Conservation (phyloP, 2,329 filamentous ascomycete genomes). For the Penicillium thymicola region DNA sequence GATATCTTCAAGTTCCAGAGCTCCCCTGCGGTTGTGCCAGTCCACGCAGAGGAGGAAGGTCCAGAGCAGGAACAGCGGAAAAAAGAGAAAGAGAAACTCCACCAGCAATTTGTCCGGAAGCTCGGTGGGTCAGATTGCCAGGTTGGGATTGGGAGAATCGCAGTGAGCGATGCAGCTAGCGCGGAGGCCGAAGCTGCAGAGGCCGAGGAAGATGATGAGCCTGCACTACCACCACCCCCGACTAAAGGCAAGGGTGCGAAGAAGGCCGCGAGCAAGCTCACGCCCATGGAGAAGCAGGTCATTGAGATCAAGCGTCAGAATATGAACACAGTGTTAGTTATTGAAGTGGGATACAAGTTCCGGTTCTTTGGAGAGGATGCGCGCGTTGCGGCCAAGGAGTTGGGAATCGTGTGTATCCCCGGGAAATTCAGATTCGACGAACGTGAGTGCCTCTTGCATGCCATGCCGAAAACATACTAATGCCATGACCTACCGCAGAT, state of each 20-base stretch:
- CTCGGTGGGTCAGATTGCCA: slow-evolving; percentile 83
- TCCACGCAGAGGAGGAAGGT: slow-evolving; percentile 32
- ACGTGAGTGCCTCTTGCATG: slow-evolving; percentile 49
- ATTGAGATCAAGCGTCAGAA: slow-evolving; percentile 91
- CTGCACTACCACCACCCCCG: slow-evolving; percentile 39
- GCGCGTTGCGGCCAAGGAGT: slow-evolving; percentile 77
- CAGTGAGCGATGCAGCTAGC: slow-evolving; percentile 52
- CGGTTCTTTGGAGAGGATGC: slow-evolving; percentile 96
- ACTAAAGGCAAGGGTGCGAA: slow-evolving; percentile 55
- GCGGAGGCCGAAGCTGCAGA: slow-evolving; percentile 60
- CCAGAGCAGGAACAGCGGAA: slow-evolving; percentile 52
- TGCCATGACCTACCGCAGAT: slow-evolving; percentile 45
- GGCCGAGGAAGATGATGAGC: slow-evolving; percentile 52
- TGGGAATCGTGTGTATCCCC: slow-evolving; percentile 94
- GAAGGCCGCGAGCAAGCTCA: slow-evolving; percentile 79
- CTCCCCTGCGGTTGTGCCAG: slow-evolving; percentile 42
- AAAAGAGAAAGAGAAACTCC: slow-evolving; percentile 66
- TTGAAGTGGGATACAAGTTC: slow-evolving; percentile 98
- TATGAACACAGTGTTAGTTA: slow-evolving; percentile 81
- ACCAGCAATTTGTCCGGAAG: slow-evolving; percentile 84
- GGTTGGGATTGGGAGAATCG: slow-evolving; percentile 59
- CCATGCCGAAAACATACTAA: slow-evolving; percentile 16
- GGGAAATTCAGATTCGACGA: slow-evolving; percentile 94
- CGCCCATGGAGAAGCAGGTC: slow-evolving; percentile 89
- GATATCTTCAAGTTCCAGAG: slow-evolving; percentile 59